Evolutionary conservation across 164 flowering plant genomes (phyloP).

Genomic region (Houttuynia cordata): DNA sequence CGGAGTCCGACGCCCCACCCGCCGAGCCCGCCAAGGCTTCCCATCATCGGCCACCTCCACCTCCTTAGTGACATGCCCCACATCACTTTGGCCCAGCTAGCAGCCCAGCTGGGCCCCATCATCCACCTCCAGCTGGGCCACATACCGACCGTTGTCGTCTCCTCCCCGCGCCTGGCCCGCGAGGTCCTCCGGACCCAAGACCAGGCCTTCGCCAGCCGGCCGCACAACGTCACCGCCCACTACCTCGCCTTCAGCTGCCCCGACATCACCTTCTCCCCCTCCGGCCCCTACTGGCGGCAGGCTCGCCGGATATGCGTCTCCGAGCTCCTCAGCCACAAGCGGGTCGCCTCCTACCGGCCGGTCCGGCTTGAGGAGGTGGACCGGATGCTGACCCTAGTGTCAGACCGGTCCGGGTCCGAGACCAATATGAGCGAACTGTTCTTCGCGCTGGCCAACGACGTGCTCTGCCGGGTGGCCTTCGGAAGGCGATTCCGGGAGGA

Average conservation of each 20-base stretch:
- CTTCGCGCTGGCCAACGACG: conserved; percentile 29
- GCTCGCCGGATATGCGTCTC: conserved; percentile 36
- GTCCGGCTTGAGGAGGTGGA: conserved; percentile 33
- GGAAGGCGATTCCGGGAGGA: conserved; percentile 29
- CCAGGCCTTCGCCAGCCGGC: conserved; percentile 33
- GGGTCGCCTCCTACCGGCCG: conserved; percentile 27
- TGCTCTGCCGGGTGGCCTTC: conserved; percentile 55
- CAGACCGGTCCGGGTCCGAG: conserved; percentile 10
- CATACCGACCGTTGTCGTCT: conserved; percentile 38
- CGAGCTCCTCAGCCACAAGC: conserved; percentile 35
- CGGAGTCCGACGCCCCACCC: conserved; percentile 7
- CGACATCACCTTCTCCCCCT: conserved; percentile 38
- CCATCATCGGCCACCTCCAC: conserved; percentile 46
- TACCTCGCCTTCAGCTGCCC: conserved; percentile 47
- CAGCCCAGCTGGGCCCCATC: conserved; percentile 33
- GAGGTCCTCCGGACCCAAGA: conserved; percentile 37
- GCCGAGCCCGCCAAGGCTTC: conserved; percentile 27
- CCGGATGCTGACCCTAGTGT: conserved; percentile 11
- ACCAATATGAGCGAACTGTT: conserved; percentile 26
- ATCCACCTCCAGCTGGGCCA: conserved; percentile 39
- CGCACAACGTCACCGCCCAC: conserved; percentile 31
- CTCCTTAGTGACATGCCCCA: conserved; percentile 45
- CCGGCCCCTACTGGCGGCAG: conserved; percentile 52
- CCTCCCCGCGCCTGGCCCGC: conserved; percentile 31
- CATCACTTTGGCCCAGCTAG: conserved; percentile 27